Evolutionary conservation across 176 grass and related monocot species (phyloP).

Genomic region (Dendrocalamus sinicus): DNA sequence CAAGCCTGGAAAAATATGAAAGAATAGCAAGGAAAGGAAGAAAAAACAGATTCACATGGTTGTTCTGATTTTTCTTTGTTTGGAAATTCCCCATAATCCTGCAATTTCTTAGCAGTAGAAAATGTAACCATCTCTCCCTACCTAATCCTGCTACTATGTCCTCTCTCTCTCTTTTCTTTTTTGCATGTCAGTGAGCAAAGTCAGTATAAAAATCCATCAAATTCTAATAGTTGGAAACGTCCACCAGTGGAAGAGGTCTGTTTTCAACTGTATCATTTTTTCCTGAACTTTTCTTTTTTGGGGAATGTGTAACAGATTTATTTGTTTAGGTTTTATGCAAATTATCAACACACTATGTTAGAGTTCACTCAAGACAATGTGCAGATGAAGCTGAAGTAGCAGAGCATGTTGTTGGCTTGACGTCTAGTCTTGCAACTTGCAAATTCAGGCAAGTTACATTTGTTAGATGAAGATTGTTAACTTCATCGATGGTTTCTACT

Average conservation of each 20-base stretch:
- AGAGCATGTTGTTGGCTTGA: slow-evolving; percentile 89
- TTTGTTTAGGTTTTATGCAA: slow-evolving; percentile 65
- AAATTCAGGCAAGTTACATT: slow-evolving; percentile 62
- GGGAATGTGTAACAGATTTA: slow-evolving; percentile 21
- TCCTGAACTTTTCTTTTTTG: not conserved
- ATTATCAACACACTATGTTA: slow-evolving; percentile 71
- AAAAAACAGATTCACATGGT: not conserved
- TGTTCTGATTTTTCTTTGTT: not conserved
- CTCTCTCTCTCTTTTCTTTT: not conserved
- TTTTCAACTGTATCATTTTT: slow-evolving; percentile 39
- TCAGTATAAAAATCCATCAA: slow-evolving; percentile 76
- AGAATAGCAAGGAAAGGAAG: not conserved
- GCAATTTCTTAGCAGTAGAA: not conserved
- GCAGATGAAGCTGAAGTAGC: slow-evolving; percentile 89
- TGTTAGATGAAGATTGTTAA: not conserved
- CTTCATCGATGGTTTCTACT: not conserved
- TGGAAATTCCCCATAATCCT: not conserved
- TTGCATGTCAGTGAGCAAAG: slow-evolving; percentile 65
- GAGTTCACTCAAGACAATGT: slow-evolving; percentile 87
- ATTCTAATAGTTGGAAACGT: slow-evolving; percentile 56
- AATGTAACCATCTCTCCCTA: not conserved
- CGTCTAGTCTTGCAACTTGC: slow-evolving; percentile 78
- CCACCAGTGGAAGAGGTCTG: slow-evolving; percentile 81
- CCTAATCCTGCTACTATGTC: slow-evolving; percentile 14
- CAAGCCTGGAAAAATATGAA: not conserved